Base-by-base conservation (phyloP, 495 filamentous ascomycete genomes). In the Neurospora tetrasperma region DNA sequence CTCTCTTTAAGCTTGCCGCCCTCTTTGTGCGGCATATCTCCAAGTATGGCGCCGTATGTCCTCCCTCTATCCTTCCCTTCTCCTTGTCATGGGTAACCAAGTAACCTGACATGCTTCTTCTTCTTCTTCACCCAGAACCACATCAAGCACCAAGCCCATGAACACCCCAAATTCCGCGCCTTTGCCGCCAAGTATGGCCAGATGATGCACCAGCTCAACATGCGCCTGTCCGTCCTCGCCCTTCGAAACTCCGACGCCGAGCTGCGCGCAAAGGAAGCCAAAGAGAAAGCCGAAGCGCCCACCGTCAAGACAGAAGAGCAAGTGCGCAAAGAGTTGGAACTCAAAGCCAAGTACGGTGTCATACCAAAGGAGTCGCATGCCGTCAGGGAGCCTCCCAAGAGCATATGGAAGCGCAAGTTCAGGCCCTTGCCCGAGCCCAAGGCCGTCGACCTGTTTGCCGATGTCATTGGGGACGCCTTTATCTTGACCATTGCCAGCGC, bases 361-460 rank as follows among this genome's bases (percentile, higher is more conserved):
- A 80, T 79, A n/a, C 76, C 80, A 23, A 75, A 79, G 69, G 81
- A 81, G 35, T 76, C 77, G 2, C 80, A 82, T 23, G 72, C 80
- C 46, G 71, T 71, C 68, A 86, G 77, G 72, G 74, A 73, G 40
- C 69, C 76, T 18, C 80, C 80, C 62, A 76, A 78, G 71, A 88
- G 83, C 75, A 77, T 87, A 23, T 89, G 83, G 86, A 85, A 69
- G 75, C 81, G 85, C 59, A 84, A 82, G 74, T 89, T 85, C 71
- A 72, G 95, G 71, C 91, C 96, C 2, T 85, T 99, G 2, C 91
- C 93, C 42, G 96, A 99, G 77, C 88, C 88, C 16, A 98, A 98
- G 78, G 96, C 96, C 6, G 97, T 99, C 39, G 96, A 99, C 79
- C 88, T 94, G 8, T 97, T 97, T 38, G 96, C 96, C 11, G 97